These are phyloP conservation scores for Pestalotiopsis sp. DNA, from an alignment of 2,329 filamentous ascomycete species.

Conservation along the genomic window DNA sequence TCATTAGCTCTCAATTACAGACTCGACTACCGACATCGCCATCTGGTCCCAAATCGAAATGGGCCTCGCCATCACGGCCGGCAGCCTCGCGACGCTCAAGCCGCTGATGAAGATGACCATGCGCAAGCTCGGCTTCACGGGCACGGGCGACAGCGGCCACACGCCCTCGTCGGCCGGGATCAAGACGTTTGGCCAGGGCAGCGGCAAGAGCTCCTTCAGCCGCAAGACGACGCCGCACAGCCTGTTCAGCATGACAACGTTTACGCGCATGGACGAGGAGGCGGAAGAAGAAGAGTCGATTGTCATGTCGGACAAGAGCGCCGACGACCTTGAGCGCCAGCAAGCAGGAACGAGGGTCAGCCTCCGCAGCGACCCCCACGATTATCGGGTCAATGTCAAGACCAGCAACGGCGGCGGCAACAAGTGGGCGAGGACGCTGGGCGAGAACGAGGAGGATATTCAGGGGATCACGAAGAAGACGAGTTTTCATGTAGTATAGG, in stretches of 20 bases:
- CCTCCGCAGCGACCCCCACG: neutral
- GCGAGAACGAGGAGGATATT: neutral
- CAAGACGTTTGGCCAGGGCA: slow-evolving; percentile 1
- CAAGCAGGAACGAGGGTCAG: neutral
- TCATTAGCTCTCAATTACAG: neutral
- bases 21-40: slow-evolving; percentile 24
- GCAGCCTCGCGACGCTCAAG: slow-evolving; percentile 30
- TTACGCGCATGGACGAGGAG: slow-evolving; percentile 11
- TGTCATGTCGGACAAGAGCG: neutral
- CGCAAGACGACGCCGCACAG: neutral
- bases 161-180: neutral
- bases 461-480: slow-evolving; percentile 9
- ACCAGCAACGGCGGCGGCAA: neutral
- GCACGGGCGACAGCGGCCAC: neutral
- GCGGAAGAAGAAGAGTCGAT: neutral
- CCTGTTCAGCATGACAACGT: slow-evolving; percentile 13
- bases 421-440: neutral
- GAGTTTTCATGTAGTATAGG: neutral
- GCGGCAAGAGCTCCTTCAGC: slow-evolving; percentile 5
- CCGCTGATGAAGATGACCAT: slow-evolving; percentile 22
- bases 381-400: neutral
- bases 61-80: slow-evolving; percentile 34
- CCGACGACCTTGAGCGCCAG: neutral
- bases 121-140: neutral
- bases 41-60: slow-evolving; percentile 36